phyloP scores from a whole-genome alignment of 495 filamentous ascomycete species.

The Podospora pseudoanserina region DNA sequence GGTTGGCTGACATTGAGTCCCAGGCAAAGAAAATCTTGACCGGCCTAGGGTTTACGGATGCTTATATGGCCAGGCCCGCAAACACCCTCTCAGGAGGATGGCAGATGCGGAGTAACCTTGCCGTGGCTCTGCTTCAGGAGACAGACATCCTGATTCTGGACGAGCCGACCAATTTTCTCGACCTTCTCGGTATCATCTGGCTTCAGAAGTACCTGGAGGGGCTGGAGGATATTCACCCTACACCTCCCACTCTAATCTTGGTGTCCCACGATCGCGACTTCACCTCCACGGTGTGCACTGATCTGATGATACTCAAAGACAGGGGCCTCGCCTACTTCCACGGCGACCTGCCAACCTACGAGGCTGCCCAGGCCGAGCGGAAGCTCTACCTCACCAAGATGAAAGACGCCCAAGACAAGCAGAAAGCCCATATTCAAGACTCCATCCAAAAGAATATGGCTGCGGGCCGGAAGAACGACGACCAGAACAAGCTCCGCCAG shows the following conservation, averaged over 20 bases:
- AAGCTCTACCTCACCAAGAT: slow-evolving; percentile 63
- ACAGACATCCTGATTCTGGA: slow-evolving; percentile 79
- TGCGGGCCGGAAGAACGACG: slow-evolving; percentile 65
- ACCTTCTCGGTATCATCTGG: slow-evolving; percentile 80
- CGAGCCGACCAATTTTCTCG: slow-evolving; percentile 83
- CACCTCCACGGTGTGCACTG: slow-evolving; percentile 64
- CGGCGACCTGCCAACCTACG: slow-evolving; percentile 66
- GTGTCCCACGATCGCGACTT: slow-evolving; percentile 82
- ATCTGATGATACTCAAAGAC: slow-evolving; percentile 71
- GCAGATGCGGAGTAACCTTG: slow-evolving; percentile 69
- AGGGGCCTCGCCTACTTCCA: slow-evolving; percentile 63
- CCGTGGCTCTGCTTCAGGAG: slow-evolving; percentile 62
- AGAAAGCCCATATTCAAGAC: slow-evolving; percentile 71
- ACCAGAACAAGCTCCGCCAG: slow-evolving; percentile 75
- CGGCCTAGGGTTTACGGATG: slow-evolving; percentile 69
- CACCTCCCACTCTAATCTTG: slow-evolving; percentile 57
- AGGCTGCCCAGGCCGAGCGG: slow-evolving; percentile 60
- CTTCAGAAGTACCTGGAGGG: slow-evolving; percentile 64
- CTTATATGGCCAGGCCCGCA: slow-evolving; percentile 53
- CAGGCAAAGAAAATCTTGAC: slow-evolving; percentile 60
- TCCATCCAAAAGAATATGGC: slow-evolving; percentile 67
- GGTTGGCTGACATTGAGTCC: slow-evolving; percentile 51
- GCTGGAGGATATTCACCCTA: slow-evolving; percentile 35
- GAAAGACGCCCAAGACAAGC: slow-evolving; percentile 74
- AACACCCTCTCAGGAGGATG: slow-evolving; percentile 72